phyloP scores from a whole-genome alignment of 257 asterid species.

The Craterostigma plantagineum region DNA sequence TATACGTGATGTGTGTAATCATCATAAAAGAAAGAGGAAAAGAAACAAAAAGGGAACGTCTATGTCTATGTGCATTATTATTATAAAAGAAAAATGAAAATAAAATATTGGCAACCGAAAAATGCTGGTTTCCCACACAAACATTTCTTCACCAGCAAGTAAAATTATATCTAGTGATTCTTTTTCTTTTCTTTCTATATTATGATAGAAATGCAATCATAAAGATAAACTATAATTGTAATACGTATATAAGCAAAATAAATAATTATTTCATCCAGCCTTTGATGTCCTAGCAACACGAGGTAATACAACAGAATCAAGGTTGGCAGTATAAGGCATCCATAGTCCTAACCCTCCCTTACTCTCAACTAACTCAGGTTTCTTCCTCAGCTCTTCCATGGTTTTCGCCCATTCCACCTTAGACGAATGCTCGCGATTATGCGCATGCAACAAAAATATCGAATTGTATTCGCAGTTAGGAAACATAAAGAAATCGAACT shows the following conservation, averaged over 20 bases:
- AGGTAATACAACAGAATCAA: constrained; percentile 64
- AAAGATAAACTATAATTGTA: too few relatives aligned
- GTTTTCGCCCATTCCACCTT: constrained; percentile 89
- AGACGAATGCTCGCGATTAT: constrained; percentile 86
- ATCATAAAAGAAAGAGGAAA: too few relatives aligned
- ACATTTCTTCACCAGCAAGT: too few relatives aligned
- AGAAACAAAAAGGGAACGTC: too few relatives aligned
- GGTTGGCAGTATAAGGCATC: constrained; percentile 79
- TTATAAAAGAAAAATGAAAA: too few relatives aligned
- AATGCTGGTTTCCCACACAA: too few relatives aligned
- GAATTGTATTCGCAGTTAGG: constrained; percentile 93
- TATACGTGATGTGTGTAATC: too few relatives aligned
- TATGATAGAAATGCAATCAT: too few relatives aligned
- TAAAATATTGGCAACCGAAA: too few relatives aligned
- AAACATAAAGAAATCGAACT: constrained; percentile 63
- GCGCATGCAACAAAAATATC: constrained; percentile 64
- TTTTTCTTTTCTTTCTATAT: too few relatives aligned
- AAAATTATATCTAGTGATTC: too few relatives aligned
- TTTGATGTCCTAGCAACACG: constrained; percentile 65
- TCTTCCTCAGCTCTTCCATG: constrained; percentile 47
- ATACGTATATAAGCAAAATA: background rate
- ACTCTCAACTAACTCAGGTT: constrained; percentile 67
- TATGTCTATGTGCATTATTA: too few relatives aligned
- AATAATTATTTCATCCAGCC: constrained; percentile 49
- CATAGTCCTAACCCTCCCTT: constrained; percentile 91